Conservation (phyloP, 768 basidiomycete genomes). For the Agrocybe praecox region DNA sequence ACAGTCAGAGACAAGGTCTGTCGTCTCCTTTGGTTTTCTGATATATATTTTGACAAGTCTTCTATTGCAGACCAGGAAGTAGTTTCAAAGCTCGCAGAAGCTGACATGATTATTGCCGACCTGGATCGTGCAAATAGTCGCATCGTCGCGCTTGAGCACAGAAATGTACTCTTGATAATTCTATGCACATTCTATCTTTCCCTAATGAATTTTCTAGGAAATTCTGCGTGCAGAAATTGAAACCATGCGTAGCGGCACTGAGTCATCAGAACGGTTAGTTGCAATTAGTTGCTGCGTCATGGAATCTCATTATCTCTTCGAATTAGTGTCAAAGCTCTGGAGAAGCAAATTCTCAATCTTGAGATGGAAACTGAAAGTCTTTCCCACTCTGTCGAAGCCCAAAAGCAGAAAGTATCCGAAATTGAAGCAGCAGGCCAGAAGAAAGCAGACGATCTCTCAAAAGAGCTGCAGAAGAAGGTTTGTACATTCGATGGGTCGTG, state of each 20-base stretch:
- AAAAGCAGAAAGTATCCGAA: slow-evolving; percentile 51
- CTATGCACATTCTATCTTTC: not conserved
- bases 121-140: slow-evolving; percentile 94
- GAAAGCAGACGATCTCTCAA: slow-evolving; percentile 59
- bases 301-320: slow-evolving; percentile 1
- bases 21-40: not conserved
- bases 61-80: slow-evolving; percentile 80
- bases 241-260: slow-evolving; percentile 77
- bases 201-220: slow-evolving; percentile 54
- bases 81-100: slow-evolving; percentile 84
- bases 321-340: slow-evolving; percentile 68
- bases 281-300: not conserved
- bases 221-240: slow-evolving; percentile 96
- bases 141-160: slow-evolving; percentile 87
- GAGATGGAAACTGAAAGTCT: slow-evolving; percentile 78
- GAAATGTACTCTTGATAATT: slow-evolving; percentile 64
- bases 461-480: slow-evolving; percentile 62
- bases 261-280: slow-evolving; percentile 69
- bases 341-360: slow-evolving; percentile 71
- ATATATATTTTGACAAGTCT: not conserved
- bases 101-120: slow-evolving; percentile 95
- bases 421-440: slow-evolving; percentile 49
- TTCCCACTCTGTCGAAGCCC: slow-evolving; percentile 64
- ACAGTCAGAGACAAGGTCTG: slow-evolving; percentile 86
- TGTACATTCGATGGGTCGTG: not conserved